Evolutionary conservation across 192 early-diverging fungal genomes (phyloP).

Genomic region (Linnemannia hyalina): DNA sequence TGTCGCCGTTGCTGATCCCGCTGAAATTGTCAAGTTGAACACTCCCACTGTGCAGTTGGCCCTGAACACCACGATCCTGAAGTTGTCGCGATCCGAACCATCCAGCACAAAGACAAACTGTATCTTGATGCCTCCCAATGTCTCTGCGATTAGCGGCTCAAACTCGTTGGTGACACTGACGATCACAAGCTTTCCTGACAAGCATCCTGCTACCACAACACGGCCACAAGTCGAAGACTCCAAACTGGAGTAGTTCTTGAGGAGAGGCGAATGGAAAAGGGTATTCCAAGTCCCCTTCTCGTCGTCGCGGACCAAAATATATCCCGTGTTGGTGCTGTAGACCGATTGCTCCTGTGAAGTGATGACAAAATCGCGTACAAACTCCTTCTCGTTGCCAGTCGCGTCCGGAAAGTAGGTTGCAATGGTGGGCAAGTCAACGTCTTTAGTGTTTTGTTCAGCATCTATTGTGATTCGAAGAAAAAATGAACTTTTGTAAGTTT

Average conservation of each 20-base stretch:
- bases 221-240: slow-evolving; percentile 65
- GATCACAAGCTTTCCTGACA: slow-evolving; percentile 67
- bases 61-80: slow-evolving; percentile 42
- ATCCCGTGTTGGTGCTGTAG: slow-evolving; percentile 46
- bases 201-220: slow-evolving; percentile 65
- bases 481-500: background rate
- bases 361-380: slow-evolving; percentile 48
- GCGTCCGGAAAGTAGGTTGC: slow-evolving; percentile 27
- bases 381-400: slow-evolving; percentile 36
- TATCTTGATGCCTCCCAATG: slow-evolving; percentile 44
- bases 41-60: slow-evolving; percentile 51
- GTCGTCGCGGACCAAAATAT: slow-evolving; percentile 57
- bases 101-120: slow-evolving; percentile 45
- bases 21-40: slow-evolving; percentile 19
- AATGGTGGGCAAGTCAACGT: slow-evolving; percentile 41
- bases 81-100: slow-evolving; percentile 8
- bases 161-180: slow-evolving; percentile 62
- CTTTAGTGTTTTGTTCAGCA: slow-evolving; percentile 40
- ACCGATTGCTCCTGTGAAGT: slow-evolving; percentile 21
- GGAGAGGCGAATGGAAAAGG: slow-evolving; percentile 55
- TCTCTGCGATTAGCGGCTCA: slow-evolving; percentile 37
- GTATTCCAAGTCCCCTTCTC: slow-evolving; percentile 36
- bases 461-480: slow-evolving; percentile 17
- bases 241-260: slow-evolving; percentile 68
- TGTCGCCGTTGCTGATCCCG: background rate